These are phyloP conservation scores for Verticillium nubilum DNA, from an alignment of 2,329 filamentous ascomycete genomes.

Conservation along the genomic window DNA sequence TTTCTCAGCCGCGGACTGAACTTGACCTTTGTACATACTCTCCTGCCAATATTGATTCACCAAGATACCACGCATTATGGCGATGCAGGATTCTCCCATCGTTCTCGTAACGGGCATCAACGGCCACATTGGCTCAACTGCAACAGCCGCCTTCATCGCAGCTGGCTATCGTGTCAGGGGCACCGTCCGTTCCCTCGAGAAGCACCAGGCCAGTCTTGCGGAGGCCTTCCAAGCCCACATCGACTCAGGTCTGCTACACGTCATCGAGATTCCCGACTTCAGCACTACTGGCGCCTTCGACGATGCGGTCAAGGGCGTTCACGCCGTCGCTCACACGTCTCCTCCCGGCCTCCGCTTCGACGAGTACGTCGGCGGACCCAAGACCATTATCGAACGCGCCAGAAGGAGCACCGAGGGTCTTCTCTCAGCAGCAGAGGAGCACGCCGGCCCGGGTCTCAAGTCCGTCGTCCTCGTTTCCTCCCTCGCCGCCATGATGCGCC, in stretches of 20 bases:
- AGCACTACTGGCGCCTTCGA: conserved; percentile 24
- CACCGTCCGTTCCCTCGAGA: conserved; percentile 19
- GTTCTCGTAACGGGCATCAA: conserved; percentile 27
- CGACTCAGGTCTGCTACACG: conserved; percentile 13
- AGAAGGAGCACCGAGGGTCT: background rate
- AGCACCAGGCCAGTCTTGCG: conserved; percentile 10
- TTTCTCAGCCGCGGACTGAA: too few species aligned
- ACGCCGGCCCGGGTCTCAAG: conserved; percentile 1
- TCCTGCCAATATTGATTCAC: too few species aligned
- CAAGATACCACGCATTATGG: background rate
- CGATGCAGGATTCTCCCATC: conserved; percentile 1
- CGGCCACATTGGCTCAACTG: conserved; percentile 24
- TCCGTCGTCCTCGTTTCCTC: conserved; percentile 4
- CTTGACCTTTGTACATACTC: too few species aligned
- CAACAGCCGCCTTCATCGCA: conserved; percentile 20
- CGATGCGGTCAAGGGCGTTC: conserved; percentile 20
- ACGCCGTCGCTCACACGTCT: conserved; percentile 16
- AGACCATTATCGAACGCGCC: background rate
- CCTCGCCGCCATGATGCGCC: conserved; percentile 1
- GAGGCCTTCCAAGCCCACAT: conserved; percentile 9
- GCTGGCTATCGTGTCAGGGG: conserved; percentile 25
- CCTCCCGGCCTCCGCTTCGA: background rate
- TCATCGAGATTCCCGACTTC: conserved; percentile 27
- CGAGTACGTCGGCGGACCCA: background rate
- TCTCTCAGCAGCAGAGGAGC: conserved; percentile 2